Percentiles rank a stretch among this genome's conserved stretches.
These are phyloP conservation scores for Penicillium psychrofluorescens DNA, from an alignment of 495 filamentous ascomycete genomes.

Conservation along the genomic window DNA sequence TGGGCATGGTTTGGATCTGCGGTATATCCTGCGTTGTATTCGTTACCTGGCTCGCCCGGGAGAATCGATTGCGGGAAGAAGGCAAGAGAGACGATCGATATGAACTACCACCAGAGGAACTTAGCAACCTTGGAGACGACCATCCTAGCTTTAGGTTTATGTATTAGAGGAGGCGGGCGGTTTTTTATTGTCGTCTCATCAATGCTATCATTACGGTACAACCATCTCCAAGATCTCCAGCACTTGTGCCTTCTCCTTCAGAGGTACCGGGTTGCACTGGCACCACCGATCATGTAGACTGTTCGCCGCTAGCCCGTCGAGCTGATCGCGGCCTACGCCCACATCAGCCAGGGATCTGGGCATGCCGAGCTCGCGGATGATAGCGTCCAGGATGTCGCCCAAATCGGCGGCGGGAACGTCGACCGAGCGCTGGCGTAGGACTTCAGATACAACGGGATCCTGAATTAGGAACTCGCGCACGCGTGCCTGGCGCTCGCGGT, in stretches of 20 bases:
- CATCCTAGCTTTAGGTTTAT: conserved; percentile 52
- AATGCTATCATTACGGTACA: background rate
- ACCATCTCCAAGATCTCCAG: conserved; percentile 50
- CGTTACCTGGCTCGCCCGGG: conserved; percentile 37
- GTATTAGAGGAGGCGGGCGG: conserved; percentile 15
- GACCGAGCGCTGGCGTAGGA: conserved; percentile 31
- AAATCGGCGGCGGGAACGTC: conserved; percentile 34
- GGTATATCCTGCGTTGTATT: conserved; percentile 32
- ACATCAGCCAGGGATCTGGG: conserved; percentile 49
- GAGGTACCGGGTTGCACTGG: conserved; percentile 40
- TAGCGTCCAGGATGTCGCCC: conserved; percentile 46
- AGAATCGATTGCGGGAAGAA: conserved; percentile 47
- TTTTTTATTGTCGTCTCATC: too few species aligned
- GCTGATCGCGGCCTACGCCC: conserved; percentile 43
- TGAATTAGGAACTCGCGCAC: conserved; percentile 43
- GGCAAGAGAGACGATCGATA: conserved; percentile 47
- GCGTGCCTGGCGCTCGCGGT: conserved; percentile 36
- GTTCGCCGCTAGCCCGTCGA: conserved; percentile 42
- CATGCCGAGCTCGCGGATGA: conserved; percentile 50
- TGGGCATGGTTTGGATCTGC: conserved; percentile 45
- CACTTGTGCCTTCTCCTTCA: conserved; percentile 43
- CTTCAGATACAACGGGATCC: conserved; percentile 33
- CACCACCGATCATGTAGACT: conserved; percentile 48
- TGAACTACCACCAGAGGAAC: conserved; percentile 31
- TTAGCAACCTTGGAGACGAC: conserved; percentile 52